Percentiles rank a stretch among this genome's conserved stretches.
Conservation (phyloP, 2,329 filamentous ascomycete species). For the Hymenoscyphus linearis region DNA sequence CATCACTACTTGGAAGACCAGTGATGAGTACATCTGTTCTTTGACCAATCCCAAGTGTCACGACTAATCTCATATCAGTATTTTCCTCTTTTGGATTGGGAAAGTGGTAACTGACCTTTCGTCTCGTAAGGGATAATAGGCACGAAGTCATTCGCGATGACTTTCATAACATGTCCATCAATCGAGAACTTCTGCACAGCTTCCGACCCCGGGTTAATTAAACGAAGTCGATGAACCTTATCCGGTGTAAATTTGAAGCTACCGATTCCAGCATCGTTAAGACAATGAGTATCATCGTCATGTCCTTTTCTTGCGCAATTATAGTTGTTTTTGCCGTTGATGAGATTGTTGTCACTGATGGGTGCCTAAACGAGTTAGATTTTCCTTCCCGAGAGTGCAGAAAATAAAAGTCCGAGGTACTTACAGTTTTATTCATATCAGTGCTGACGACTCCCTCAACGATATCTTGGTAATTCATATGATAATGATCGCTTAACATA, state of each 20-base stretch:
- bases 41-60: conserved; percentile 55
- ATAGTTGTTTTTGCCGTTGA: conserved; percentile 24
- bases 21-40: conserved; percentile 39
- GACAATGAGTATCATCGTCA: conserved; percentile 7
- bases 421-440: conserved; percentile 3
- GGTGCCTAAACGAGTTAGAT: not conserved
- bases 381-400: not conserved
- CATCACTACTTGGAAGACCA: conserved; percentile 27
- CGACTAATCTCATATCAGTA: conserved; percentile 29
- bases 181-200: conserved; percentile 41
- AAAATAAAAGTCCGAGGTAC: not conserved
- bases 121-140: conserved; percentile 31
- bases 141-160: conserved; percentile 58
- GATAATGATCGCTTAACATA: conserved; percentile 35
- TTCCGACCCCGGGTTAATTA: conserved; percentile 42
- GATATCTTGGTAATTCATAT: conserved; percentile 41
- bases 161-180: conserved; percentile 49
- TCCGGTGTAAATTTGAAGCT: conserved; percentile 31
- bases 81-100: not conserved
- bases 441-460: conserved; percentile 36
- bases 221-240: conserved; percentile 39
- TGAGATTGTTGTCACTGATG: conserved; percentile 20
- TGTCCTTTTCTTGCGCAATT: conserved; percentile 8
- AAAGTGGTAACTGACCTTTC: conserved; percentile 5
- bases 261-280: conserved; percentile 17